A percentile compares a stretch with the other conserved stretches of the same genome.
Conservation (phyloP, 441 rosid genomes). For the Arabidopsis lyrata region DNA sequence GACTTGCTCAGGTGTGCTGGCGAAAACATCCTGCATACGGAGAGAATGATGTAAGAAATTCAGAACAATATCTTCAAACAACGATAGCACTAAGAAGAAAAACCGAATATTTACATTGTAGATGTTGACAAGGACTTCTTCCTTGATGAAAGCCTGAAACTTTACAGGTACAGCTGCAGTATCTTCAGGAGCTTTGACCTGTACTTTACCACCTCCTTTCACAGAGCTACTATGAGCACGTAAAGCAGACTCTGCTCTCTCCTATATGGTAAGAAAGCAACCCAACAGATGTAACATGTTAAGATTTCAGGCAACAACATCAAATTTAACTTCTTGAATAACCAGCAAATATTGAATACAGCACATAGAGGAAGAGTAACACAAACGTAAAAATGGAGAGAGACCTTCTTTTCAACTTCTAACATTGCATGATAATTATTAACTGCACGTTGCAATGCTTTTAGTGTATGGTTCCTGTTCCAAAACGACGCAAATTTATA, state of each 20-base stretch:
- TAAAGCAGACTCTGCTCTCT: conserved; percentile 82
- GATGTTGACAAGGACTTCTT: conserved; percentile 84
- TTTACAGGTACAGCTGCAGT: conserved; percentile 59
- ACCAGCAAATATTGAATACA: conserved; percentile 2
- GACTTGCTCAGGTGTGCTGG: conserved; percentile 79
- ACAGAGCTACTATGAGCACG: conserved; percentile 97
- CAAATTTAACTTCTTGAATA: conserved; percentile 8
- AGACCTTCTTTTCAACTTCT: conserved; percentile 96
- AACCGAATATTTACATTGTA: conserved; percentile 58
- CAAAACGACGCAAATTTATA: conserved; percentile 99
- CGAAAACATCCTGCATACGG: conserved; percentile 71
- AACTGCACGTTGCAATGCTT: conserved; percentile 81
- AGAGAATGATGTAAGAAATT: conserved; percentile 28
- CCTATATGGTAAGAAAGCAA: conserved; percentile 57
- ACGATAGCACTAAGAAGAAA: conserved; percentile 27
- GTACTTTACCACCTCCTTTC: conserved; percentile 57
- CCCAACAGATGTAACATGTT: conserved; percentile 17
- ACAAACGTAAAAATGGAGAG: background rate
- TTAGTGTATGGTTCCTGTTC: conserved; percentile 95
- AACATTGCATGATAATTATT: conserved; percentile 75
- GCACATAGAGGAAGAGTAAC: background rate
- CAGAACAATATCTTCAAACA: conserved; percentile 23
- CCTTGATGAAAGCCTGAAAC: conserved; percentile 78
- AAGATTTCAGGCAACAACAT: conserved; percentile 15
- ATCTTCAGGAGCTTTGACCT: conserved; percentile 58